A percentile compares a stretch with the other conserved stretches of the same genome.
These are phyloP conservation scores for Neobulgaria alba DNA, from an alignment of 2,329 filamentous ascomycete species.

Conservation along the genomic window DNA sequence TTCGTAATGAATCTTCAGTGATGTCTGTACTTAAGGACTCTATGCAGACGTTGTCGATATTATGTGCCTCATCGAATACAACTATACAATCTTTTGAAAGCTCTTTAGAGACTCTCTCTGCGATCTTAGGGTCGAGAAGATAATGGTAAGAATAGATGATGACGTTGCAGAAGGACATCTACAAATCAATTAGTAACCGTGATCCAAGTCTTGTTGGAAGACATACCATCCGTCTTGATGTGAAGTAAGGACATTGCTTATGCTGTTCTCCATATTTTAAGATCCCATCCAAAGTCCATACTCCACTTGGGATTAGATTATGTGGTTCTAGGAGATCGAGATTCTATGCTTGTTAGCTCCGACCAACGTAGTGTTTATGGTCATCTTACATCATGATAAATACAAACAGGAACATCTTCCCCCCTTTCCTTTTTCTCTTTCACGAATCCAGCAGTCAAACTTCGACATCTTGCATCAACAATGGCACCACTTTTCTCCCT, in stretches of 20 bases:
- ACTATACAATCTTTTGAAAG: conserved; percentile 97
- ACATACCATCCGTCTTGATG: conserved; percentile 79
- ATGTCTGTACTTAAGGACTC: conserved; percentile 95
- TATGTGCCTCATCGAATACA: conserved; percentile 97
- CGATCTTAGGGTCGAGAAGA: conserved; percentile 93
- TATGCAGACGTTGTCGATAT: conserved; percentile 99
- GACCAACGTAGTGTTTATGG: not conserved
- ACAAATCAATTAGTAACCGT: conserved; percentile 11
- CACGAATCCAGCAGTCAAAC: conserved; percentile 91
- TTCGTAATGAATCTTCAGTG: conserved; percentile 87
- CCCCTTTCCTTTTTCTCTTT: conserved; percentile 95
- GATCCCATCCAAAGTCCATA: conserved; percentile 90
- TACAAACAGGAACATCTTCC: conserved; percentile 87
- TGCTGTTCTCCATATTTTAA: conserved; percentile 86
- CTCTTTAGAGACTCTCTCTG: conserved; percentile 72
- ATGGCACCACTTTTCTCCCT: conserved; percentile 90
- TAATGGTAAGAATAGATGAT: conserved; percentile 99
- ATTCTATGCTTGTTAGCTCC: conserved; percentile 47
- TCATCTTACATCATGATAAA: conserved; percentile 75
- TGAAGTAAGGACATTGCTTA: conserved; percentile 98
- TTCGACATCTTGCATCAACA: conserved; percentile 92
- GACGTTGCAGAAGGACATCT: conserved; percentile 99
- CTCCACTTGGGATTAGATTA: conserved; percentile 86
- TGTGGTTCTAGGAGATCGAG: conserved; percentile 90
- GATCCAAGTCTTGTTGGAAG: not conserved